phyloP scores from a whole-genome alignment of 176 grass and related monocot genomes.

The Ensete ventricosum region DNA sequence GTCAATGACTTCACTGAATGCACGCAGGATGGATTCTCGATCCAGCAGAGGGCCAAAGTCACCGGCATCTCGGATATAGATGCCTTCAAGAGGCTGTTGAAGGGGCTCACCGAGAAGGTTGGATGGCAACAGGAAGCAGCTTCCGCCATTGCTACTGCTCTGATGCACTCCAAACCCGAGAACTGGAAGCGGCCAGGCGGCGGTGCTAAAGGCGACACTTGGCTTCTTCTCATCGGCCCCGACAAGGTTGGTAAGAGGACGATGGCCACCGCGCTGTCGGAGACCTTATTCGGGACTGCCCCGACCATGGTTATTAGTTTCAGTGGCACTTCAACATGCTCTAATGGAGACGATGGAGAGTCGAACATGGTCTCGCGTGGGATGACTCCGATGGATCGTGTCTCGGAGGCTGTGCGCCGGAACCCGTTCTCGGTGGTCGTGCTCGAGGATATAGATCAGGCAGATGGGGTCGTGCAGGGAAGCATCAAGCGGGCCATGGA shows the following conservation, averaged over 20 bases:
- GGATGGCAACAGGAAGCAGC: constrained; percentile 68
- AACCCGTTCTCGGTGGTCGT: constrained; percentile 56
- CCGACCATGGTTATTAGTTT: constrained; percentile 42
- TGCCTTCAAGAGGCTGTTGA: constrained; percentile 27
- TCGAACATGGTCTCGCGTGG: constrained; percentile 23
- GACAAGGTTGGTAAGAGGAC: constrained; percentile 57
- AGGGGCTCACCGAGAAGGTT: constrained; percentile 41
- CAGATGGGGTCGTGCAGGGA: constrained; percentile 25
- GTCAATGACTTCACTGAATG: not conserved
- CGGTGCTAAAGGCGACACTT: constrained; percentile 30
- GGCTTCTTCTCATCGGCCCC: constrained; percentile 59
- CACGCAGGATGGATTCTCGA: not conserved
- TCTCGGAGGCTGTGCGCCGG: constrained; percentile 39
- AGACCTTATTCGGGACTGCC: constrained; percentile 26
- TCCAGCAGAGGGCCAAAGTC: constrained; percentile 3
- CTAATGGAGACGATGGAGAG: constrained; percentile 23
- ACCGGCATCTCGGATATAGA: constrained; percentile 8
- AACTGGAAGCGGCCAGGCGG: constrained; percentile 18
- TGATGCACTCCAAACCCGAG: constrained; percentile 29
- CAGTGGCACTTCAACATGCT: not conserved
- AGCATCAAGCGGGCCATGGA: constrained; percentile 40
- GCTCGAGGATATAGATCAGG: constrained; percentile 54
- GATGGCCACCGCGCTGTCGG: constrained; percentile 60
- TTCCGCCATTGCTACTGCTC: constrained; percentile 25
- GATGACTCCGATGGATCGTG: constrained; percentile 39